phyloP scores from a whole-genome alignment of 208 protist genomes.

The Herpetomonas samuelpessoai region DNA sequence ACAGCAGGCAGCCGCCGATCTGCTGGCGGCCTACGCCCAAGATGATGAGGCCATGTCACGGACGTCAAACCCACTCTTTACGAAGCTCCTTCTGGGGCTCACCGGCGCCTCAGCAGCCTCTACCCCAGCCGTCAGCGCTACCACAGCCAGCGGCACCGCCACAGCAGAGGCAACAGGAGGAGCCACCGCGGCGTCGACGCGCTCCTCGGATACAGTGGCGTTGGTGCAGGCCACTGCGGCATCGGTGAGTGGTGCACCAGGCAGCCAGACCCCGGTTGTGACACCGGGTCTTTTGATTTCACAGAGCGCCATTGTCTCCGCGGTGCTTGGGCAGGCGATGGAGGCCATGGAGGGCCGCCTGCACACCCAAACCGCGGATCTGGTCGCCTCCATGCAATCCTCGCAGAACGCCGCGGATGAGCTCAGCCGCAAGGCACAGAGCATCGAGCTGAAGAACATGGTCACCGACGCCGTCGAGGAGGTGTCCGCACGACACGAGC shows the following conservation, averaged over 20 bases:
- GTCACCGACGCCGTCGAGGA: conserved; percentile 58
- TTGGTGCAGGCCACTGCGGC: too few relatives aligned
- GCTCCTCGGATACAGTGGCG: too few relatives aligned
- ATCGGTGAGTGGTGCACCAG: background rate
- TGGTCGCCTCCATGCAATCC: background rate
- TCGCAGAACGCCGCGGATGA: conserved; percentile 15
- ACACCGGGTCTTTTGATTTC: background rate
- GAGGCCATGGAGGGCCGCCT: background rate
- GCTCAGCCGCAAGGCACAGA: conserved; percentile 22
- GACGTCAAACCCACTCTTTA: too few relatives aligned
- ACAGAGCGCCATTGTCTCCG: background rate
- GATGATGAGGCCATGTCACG: too few relatives aligned
- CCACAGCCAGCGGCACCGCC: background rate
- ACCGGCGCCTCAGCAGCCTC: background rate
- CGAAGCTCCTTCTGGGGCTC: background rate
- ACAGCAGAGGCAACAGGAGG: background rate
- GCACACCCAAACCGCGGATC: background rate
- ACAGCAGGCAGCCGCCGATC: background rate
- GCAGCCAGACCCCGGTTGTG: background rate
- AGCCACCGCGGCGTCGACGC: too few relatives aligned
- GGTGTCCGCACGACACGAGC: conserved; percentile 58
- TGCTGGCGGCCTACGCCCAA: background rate
- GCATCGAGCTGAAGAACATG: conserved; percentile 43
- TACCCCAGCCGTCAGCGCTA: background rate
- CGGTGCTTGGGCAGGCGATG: background rate